Evolutionary conservation across 371 early-diverging fungal genomes (phyloP).

Genomic region (Rhizopus sp.): DNA sequence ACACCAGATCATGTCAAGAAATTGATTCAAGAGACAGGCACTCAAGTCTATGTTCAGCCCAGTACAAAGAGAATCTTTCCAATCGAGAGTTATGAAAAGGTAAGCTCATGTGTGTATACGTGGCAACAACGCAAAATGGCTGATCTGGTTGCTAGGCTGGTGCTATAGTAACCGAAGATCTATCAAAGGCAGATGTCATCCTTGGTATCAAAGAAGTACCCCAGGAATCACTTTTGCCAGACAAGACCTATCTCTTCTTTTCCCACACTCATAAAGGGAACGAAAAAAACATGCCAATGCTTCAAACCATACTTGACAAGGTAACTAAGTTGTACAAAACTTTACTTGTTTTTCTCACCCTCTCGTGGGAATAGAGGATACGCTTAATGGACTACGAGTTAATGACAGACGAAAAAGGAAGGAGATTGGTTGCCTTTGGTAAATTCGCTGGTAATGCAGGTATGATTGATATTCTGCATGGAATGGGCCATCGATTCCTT

Average conservation of each 20-base stretch:
- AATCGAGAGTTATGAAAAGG: constrained; percentile 78
- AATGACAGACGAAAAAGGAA: constrained; percentile 76
- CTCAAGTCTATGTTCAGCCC: constrained; percentile 87
- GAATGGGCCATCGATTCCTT: constrained; percentile 89
- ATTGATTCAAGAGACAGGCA: constrained; percentile 81
- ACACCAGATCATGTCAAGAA: constrained; percentile 77
- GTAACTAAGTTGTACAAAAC: constrained; percentile 34
- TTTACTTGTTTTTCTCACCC: constrained; percentile 17
- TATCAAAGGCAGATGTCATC: constrained; percentile 88
- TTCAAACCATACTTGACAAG: constrained; percentile 86
- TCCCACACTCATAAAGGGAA: constrained; percentile 98
- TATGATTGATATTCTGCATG: constrained; percentile 92
- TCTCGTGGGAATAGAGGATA: constrained; percentile 64
- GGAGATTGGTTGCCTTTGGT: constrained; percentile 91
- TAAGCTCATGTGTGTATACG: constrained; percentile 20
- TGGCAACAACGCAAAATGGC: background rate
- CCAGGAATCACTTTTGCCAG: constrained; percentile 70
- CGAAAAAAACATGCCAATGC: constrained; percentile 88
- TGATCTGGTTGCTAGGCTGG: constrained; percentile 69
- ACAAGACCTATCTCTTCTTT: constrained; percentile 94
- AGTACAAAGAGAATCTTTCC: constrained; percentile 89
- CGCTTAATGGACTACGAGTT: constrained; percentile 96
- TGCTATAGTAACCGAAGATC: constrained; percentile 85
- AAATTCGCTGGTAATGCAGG: constrained; percentile 96
- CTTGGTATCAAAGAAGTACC: constrained; percentile 98